These are phyloP conservation scores for Paspalum notatum DNA, from an alignment of 176 grass and related monocot species.

Conservation along the genomic window DNA sequence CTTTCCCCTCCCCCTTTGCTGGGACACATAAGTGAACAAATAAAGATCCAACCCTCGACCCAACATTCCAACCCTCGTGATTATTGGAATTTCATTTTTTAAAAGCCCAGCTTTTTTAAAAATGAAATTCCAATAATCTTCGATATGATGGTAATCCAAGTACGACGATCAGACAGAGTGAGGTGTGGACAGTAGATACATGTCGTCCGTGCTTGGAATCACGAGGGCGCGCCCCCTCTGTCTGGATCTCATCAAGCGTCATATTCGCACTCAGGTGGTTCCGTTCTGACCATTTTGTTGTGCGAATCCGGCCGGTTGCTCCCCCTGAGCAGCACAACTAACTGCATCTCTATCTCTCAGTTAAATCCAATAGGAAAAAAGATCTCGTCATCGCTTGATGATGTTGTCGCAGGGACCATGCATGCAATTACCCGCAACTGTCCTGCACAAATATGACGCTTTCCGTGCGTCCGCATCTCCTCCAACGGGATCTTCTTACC, in stretches of 20 bases:
- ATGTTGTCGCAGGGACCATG: conserved; percentile 50
- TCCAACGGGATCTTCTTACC: conserved; percentile 24
- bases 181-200: not conserved
- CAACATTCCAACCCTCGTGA: too few relatives aligned
- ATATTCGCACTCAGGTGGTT: conserved; percentile 30
- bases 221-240: not conserved
- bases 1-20: not conserved
- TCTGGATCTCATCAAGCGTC: not conserved
- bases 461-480: conserved; percentile 16
- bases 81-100: too few relatives aligned
- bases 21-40: not conserved
- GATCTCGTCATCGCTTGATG: conserved; percentile 3
- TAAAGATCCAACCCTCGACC: not conserved
- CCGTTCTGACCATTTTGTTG: conserved; percentile 24
- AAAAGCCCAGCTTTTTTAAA: too few relatives aligned
- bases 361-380: conserved; percentile 37
- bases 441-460: conserved; percentile 35
- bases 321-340: conserved; percentile 27
- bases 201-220: conserved; percentile 8
- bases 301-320: conserved; percentile 4
- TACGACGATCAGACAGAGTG: not conserved
- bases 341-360: not conserved
- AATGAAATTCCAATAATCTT: not conserved
- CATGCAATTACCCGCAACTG: not conserved
- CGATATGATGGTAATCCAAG: not conserved